Conservation (phyloP, 768 basidiomycete genomes). For the Leccinum disarticulatum region DNA sequence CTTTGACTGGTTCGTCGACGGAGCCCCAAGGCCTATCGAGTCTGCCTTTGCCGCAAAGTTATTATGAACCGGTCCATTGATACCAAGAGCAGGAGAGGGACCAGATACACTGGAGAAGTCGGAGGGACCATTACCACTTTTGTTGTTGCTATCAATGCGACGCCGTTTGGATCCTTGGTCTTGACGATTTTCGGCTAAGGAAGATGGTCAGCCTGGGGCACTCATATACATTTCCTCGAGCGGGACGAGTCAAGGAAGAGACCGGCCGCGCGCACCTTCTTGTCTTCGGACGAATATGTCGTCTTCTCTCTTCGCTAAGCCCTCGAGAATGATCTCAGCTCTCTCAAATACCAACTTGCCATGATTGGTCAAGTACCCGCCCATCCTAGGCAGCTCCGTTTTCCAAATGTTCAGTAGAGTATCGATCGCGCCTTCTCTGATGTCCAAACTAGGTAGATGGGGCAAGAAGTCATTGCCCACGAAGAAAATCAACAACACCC, state of each 20-base stretch:
- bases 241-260: slow-evolving; percentile 7
- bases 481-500: slow-evolving; percentile 99
- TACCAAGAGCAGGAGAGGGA: slow-evolving; percentile 31
- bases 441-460: slow-evolving; percentile 96
- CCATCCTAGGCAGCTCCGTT: slow-evolving; percentile 90
- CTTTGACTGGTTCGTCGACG: slow-evolving; percentile 56
- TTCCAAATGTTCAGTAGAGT: slow-evolving; percentile 96
- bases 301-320: slow-evolving; percentile 91
- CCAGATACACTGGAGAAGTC: slow-evolving; percentile 32
- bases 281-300: slow-evolving; percentile 91
- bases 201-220: slow-evolving; percentile 14
- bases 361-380: slow-evolving; percentile 94
- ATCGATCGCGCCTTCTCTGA: slow-evolving; percentile 98
- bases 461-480: slow-evolving; percentile 99
- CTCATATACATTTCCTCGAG: slow-evolving; percentile 4
- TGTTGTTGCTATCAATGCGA: slow-evolving; percentile 49
- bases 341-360: slow-evolving; percentile 83
- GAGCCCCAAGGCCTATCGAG: slow-evolving; percentile 72
- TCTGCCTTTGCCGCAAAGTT: slow-evolving; percentile 77
- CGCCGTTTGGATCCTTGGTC: slow-evolving; percentile 89
- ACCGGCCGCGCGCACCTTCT: slow-evolving; percentile 67
- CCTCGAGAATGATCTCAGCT: slow-evolving; percentile 93
- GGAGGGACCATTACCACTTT: slow-evolving; percentile 44
- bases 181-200: slow-evolving; percentile 88
- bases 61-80: slow-evolving; percentile 40